Evolutionary conservation across 768 basidiomycete species (phyloP).

Genomic region (Symmetrospora coprosmae): DNA sequence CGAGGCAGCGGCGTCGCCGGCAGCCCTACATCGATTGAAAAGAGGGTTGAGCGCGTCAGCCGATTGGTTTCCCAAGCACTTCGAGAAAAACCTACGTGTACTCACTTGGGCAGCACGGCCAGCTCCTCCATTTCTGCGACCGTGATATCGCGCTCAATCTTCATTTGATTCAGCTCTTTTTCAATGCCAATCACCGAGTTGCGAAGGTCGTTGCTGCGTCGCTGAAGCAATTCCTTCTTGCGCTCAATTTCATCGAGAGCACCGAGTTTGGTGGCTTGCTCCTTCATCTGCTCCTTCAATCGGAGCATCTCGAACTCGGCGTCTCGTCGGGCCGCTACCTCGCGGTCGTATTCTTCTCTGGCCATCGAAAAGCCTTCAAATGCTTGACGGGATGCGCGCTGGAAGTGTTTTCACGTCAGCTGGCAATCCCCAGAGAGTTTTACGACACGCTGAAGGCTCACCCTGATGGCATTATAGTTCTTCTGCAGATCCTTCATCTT

Average conservation of each 20-base stretch:
- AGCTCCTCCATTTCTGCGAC: conserved; percentile 89
- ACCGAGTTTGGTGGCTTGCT: conserved; percentile 72
- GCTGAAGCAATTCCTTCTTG: conserved; percentile 58
- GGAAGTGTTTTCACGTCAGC: conserved; percentile 1
- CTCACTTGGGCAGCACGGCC: conserved; percentile 56
- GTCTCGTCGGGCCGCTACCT: conserved; percentile 71
- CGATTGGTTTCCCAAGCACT: no score
- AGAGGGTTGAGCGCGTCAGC: neutral
- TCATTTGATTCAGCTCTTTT: conserved; percentile 69
- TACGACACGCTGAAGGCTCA: conserved; percentile 42
- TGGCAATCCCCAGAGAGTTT: no score
- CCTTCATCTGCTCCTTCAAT: conserved; percentile 67
- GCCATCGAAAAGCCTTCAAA: conserved; percentile 85
- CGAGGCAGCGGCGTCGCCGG: neutral
- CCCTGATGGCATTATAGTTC: conserved; percentile 76
- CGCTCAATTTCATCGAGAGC: conserved; percentile 65
- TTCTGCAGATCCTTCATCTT: conserved; percentile 54
- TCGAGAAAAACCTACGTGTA: conserved; percentile 19
- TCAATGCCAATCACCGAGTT: conserved; percentile 65
- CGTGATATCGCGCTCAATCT: conserved; percentile 77
- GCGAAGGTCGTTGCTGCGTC: conserved; percentile 62
- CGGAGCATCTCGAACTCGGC: conserved; percentile 83
- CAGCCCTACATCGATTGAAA: neutral
- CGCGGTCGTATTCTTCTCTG: conserved; percentile 83
- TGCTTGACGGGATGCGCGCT: conserved; percentile 84